A percentile compares a stretch with the other conserved stretches of the same genome.
Evolutionary conservation across 495 filamentous ascomycete species (phyloP).

Genomic region (Beverwykella pulmonaria): DNA sequence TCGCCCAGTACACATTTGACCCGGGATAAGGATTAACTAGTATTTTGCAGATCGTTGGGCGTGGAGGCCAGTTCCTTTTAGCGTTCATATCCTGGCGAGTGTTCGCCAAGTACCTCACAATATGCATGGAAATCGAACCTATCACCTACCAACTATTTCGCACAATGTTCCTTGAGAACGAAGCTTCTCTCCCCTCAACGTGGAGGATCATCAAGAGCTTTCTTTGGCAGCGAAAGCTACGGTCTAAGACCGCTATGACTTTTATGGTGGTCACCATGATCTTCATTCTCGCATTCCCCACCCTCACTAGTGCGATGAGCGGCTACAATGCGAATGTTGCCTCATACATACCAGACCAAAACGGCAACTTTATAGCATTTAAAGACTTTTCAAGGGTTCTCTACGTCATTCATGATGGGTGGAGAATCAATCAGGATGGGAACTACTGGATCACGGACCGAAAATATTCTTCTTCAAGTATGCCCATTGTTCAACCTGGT

Average conservation of each 20-base stretch:
- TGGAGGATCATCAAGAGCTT: background rate
- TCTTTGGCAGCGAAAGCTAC: conserved; percentile 1
- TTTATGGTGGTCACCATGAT: conserved; percentile 25
- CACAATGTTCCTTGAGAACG: conserved; percentile 23
- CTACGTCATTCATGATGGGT: conserved; percentile 20
- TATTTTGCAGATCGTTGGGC: conserved; percentile 25
- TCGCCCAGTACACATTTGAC: background rate
- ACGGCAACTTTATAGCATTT: conserved; percentile 4
- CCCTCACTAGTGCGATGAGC: conserved; percentile 42
- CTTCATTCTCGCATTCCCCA: conserved; percentile 42
- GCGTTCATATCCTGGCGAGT: conserved; percentile 36
- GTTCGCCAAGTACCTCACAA: conserved; percentile 31
- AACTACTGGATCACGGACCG: no score
- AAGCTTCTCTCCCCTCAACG: background rate
- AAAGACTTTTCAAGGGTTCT: background rate
- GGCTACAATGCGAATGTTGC: conserved; percentile 36
- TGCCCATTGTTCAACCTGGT: no score
- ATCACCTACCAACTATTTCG: conserved; percentile 34
- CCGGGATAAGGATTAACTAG: background rate
- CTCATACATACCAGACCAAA: conserved; percentile 23
- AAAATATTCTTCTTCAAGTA: no score
- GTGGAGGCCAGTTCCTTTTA: conserved; percentile 34
- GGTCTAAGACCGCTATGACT: conserved; percentile 17
- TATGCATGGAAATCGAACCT: conserved; percentile 34
- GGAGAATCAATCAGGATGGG: background rate